phyloP scores from a whole-genome alignment of 805 yeast genomes.

The Yarrowia sp. region DNA sequence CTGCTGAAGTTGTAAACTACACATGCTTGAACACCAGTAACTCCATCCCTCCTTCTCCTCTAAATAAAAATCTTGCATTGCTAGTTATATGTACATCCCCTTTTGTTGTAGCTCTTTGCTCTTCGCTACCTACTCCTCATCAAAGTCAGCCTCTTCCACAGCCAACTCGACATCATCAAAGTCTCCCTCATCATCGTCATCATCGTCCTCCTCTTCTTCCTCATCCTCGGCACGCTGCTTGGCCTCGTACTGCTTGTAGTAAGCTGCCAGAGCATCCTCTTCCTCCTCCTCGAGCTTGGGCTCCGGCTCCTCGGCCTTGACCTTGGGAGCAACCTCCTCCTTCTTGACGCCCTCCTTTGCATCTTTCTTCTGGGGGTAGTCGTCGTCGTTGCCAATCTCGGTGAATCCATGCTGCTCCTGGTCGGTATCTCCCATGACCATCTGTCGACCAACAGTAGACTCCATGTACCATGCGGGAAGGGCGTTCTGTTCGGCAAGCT shows the following conservation, averaged over 20 bases:
- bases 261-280: slow-evolving; percentile 74
- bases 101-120: not conserved
- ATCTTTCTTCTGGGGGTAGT: slow-evolving; percentile 54
- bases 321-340: slow-evolving; percentile 51
- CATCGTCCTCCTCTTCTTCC: slow-evolving; percentile 56
- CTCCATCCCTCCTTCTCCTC: too few species aligned
- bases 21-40: too few species aligned
- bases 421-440: slow-evolving; percentile 47
- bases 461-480: slow-evolving; percentile 96
- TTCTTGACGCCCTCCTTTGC: slow-evolving; percentile 54
- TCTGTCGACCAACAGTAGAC: slow-evolving; percentile 78
- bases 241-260: slow-evolving; percentile 77
- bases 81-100: slow-evolving; percentile 7
- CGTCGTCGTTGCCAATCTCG: slow-evolving; percentile 32
- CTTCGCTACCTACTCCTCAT: slow-evolving; percentile 46
- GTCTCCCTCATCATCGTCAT: slow-evolving; percentile 58
- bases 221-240: slow-evolving; percentile 68
- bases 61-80: not conserved
- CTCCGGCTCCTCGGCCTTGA: slow-evolving; percentile 41
- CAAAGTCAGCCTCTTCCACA: slow-evolving; percentile 49
- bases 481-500: slow-evolving; percentile 85
- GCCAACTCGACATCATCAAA: slow-evolving; percentile 47
- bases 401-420: slow-evolving; percentile 32
- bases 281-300: slow-evolving; percentile 45
- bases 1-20: too few species aligned